These are phyloP conservation scores for Erythrophleum ivorense DNA, from an alignment of 331 rosid species.

Conservation along the genomic window DNA sequence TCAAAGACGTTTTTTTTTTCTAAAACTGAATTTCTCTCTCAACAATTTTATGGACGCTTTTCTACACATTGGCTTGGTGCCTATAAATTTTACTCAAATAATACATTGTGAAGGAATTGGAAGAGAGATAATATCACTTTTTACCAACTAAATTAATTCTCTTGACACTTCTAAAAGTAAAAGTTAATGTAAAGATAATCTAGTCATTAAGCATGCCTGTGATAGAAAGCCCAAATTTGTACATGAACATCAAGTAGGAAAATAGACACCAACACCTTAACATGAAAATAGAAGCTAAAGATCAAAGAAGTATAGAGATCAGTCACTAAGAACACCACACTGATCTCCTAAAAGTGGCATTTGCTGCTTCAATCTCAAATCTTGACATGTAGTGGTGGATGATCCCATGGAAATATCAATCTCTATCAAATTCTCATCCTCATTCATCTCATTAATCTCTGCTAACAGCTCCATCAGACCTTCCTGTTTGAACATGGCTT, in stretches of 20 bases:
- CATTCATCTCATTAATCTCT: conserved; percentile 69
- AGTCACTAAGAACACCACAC: conserved; percentile 32
- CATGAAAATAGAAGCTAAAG: conserved; percentile 6
- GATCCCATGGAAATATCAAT: conserved; percentile 76
- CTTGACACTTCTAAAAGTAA: neutral
- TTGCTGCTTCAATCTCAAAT: conserved; percentile 49
- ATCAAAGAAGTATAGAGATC: conserved; percentile 22
- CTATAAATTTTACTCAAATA: too few relatives aligned
- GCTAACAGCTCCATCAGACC: conserved; percentile 54
- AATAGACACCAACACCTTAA: neutral
- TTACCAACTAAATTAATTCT: neutral
- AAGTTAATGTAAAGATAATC: neutral
- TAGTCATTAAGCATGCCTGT: neutral
- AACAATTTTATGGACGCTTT: too few relatives aligned
- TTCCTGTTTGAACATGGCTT: conserved; percentile 47
- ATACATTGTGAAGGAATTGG: too few relatives aligned
- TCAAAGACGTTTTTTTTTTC: neutral
- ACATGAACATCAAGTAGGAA: conserved; percentile 5
- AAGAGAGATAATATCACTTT: neutral
- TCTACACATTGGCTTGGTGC: too few relatives aligned
- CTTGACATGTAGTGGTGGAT: conserved; percentile 42
- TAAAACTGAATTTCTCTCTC: too few relatives aligned
- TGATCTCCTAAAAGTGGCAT: conserved; percentile 29
- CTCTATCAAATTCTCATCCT: conserved; percentile 74
- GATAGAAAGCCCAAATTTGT: conserved; percentile 20